Percentiles rank a stretch among this genome's conserved stretches.
Evolutionary conservation across 1,284 basidiomycete species (phyloP).

Genomic region (Ganoderma sp.): DNA sequence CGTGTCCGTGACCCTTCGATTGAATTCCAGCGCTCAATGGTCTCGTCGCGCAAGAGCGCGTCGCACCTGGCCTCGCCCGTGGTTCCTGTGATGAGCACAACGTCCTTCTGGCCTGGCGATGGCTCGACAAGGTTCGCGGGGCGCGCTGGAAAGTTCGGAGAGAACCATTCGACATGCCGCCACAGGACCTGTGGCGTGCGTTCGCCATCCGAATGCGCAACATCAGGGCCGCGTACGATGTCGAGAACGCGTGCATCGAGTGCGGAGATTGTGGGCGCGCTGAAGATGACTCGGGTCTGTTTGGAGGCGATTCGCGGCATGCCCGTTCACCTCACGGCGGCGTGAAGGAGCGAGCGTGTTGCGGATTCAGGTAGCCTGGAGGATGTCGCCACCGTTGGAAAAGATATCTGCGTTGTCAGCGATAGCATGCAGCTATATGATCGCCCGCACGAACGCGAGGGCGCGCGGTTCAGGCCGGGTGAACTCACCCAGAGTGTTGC

Average conservation of each 20-base stretch:
- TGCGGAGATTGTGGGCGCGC: slow-evolving; percentile 40
- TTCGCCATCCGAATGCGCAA: neutral
- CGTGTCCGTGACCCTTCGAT: slow-evolving; percentile 27
- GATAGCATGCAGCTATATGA: slow-evolving; percentile 35
- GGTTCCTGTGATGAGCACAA: slow-evolving; percentile 39
- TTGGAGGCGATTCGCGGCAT: slow-evolving; percentile 26
- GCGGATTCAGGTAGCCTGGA: slow-evolving; percentile 50
- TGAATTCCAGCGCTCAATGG: slow-evolving; percentile 36
- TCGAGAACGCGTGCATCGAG: slow-evolving; percentile 33
- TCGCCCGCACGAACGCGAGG: slow-evolving; percentile 37
- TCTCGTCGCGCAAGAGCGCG: slow-evolving; percentile 29
- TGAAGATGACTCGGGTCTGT: slow-evolving; percentile 33
- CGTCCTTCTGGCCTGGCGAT: slow-evolving; percentile 21
- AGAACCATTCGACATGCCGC: slow-evolving; percentile 29
- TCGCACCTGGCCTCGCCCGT: slow-evolving; percentile 38
- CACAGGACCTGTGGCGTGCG: slow-evolving; percentile 24
- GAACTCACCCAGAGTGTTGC: slow-evolving; percentile 33
- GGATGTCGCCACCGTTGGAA: slow-evolving; percentile 46
- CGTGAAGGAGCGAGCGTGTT: slow-evolving; percentile 45
- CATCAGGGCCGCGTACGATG: neutral
- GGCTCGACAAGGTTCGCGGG: slow-evolving; percentile 19
- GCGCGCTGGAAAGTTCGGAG: slow-evolving; percentile 23
- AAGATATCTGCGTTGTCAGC: slow-evolving; percentile 48
- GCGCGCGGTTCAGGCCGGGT: slow-evolving; percentile 33
- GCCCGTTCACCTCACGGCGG: slow-evolving; percentile 34